Evolutionary conservation across 2,329 filamentous ascomycete genomes (phyloP).

Genomic region (Pseudopithomyces chartarum): DNA sequence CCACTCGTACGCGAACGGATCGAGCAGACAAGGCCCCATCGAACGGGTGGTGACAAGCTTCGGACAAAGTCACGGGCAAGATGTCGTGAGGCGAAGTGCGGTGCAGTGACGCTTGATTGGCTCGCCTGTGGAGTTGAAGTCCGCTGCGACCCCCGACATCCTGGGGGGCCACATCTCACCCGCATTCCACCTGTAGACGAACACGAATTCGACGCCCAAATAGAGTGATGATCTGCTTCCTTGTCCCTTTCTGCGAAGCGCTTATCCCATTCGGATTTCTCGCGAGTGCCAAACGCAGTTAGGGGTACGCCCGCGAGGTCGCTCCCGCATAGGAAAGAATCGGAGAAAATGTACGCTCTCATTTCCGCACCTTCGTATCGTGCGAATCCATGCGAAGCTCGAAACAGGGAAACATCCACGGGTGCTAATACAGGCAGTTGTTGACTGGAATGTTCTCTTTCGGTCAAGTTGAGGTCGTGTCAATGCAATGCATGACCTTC

Average conservation of each 20-base stretch:
- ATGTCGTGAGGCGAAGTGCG: slow-evolving; percentile 3
- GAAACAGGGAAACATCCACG: background rate
- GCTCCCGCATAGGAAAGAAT: background rate
- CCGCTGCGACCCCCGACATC: background rate
- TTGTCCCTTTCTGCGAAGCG: background rate
- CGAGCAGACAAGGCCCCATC: background rate
- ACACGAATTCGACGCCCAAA: background rate
- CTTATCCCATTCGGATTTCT: background rate
- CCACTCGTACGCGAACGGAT: background rate
- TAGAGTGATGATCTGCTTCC: background rate
- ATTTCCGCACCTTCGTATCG: slow-evolving; percentile 4
- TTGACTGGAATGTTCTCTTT: background rate
- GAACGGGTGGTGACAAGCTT: slow-evolving; percentile 7
- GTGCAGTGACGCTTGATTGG: background rate
- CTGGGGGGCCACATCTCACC: slow-evolving; percentile 1
- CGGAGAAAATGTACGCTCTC: background rate
- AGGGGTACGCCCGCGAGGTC: slow-evolving; percentile 3
- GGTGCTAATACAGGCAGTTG: background rate
- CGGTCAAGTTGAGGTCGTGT: background rate
- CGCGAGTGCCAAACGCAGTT: background rate
- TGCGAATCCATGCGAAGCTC: background rate
- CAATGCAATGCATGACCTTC: background rate
- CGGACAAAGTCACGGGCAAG: slow-evolving; percentile 6
- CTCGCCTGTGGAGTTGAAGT: background rate
- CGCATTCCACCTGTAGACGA: background rate